Conservation (phyloP, 306 rosid genomes). For the Cicer bijugum region DNA sequence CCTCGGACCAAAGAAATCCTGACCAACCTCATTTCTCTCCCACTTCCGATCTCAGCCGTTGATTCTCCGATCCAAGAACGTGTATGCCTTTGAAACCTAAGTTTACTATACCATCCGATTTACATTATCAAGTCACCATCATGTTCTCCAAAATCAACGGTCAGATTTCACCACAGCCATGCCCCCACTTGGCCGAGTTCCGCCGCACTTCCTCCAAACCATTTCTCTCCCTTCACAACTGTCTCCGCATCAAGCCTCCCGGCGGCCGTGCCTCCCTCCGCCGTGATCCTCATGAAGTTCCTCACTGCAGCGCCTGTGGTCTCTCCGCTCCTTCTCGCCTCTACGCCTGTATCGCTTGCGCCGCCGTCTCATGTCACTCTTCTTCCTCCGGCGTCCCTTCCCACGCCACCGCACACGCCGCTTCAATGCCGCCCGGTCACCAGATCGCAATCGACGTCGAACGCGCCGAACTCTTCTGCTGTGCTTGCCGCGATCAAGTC, state of each 20-base stretch:
- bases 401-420: conserved; percentile 81
- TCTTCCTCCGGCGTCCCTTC: conserved; percentile 46
- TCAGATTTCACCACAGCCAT: conserved; percentile 64
- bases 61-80: conserved; percentile 56
- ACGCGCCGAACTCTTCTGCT: conserved; percentile 95
- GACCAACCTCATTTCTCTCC: conserved; percentile 49
- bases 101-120: conserved; percentile 48
- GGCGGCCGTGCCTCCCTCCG: conserved; percentile 82
- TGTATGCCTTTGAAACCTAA: conserved; percentile 53
- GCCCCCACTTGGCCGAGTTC: conserved; percentile 81
- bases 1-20: conserved; percentile 16
- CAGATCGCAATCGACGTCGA: conserved; percentile 93
- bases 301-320: conserved; percentile 68
- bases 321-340: conserved; percentile 60
- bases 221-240: conserved; percentile 71
- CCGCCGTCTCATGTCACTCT: conserved; percentile 73
- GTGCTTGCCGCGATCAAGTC: conserved; percentile 85
- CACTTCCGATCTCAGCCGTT: conserved; percentile 64
- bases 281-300: conserved; percentile 74
- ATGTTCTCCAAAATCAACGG: conserved; percentile 80
- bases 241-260: conserved; percentile 81
- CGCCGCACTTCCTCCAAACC: conserved; percentile 73
- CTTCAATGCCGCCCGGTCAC: conserved; percentile 69
- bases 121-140: conserved; percentile 46
- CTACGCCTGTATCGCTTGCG: conserved; percentile 77